Base-by-base conservation (phyloP, 345 rosid species). In the Linum trigynum region DNA sequence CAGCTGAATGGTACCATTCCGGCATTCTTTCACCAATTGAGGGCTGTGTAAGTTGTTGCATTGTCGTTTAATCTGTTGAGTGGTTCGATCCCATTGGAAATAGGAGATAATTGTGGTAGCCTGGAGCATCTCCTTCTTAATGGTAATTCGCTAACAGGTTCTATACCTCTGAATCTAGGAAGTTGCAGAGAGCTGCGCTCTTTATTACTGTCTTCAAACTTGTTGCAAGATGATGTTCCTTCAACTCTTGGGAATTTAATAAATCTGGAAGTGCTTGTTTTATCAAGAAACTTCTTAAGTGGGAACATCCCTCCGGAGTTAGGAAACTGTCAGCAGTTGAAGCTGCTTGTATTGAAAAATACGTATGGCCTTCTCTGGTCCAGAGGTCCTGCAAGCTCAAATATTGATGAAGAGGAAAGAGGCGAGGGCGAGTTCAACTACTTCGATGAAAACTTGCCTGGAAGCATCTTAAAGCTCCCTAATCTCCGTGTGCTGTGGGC, bases 201-300 rank as follows among this genome's bases (percentile, higher is more conserved):
- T 45, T 67, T 78, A 66, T 48, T 78, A 37, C 61, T 78, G 75
- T 74, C 82, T 38, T 81, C 82, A 3, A 81, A 81, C 64, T 62
- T 74, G 80, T 76, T 81, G 66, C 67, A 72, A 69, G 80, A 71
- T 56, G 66, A 60, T 38, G 72, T 81, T 48, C 82, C 85, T 55
- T 14, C 65, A 1, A 50, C 72, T 39, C 55, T 81, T 45, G 80
- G 85, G 50, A 51, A 37, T 38, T 75, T 81, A 16, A 39, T 42
- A 53, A 78, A 73, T 55, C 85, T 81, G 56, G 78, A 81, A 62
- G 82, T 70, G 59, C 80, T 81, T 8, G 85, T 78, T 61, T 59
- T 78, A 77, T 76, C 85, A 5, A 72, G 68, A 58, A 81, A 81
- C 59, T 78, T 62, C 69, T 71, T 81, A 58, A 81, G 85, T 55